Base-by-base conservation (phyloP, 257 asterid genomes). In the Datura wrightii region DNA sequence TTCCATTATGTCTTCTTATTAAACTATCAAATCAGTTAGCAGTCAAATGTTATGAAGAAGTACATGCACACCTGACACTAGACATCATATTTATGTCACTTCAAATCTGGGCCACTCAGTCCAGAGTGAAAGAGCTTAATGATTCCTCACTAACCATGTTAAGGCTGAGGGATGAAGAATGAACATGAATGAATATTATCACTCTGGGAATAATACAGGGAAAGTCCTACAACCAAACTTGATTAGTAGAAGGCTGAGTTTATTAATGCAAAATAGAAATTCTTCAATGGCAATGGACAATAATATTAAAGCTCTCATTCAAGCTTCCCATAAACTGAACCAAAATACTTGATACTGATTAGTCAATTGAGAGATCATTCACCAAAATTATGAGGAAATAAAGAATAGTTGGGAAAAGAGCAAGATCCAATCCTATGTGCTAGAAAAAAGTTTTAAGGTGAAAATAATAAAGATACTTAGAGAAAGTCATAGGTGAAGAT, bases 321-420 rank as follows among this genome's bases (percentile, higher is more conserved):
- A 19, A 39, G 58, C 41, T 72, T n/a, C 55, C 56, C 18, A 6
- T n/a, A n/a, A 72, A 72, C 58, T n/a, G 41, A 72, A 72, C 56
- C 39, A 6, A 67, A 67, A 37, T 36, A 37, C 46, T 13, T 66
- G 46, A 37, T 37, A 3, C 31, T 37, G 1, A 37, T 14, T 67
- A 37, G 48, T 67, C 76, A 67, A 6, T 37, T 37, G n/a, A 37
- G 76, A 67, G 10, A 18, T 72, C 80, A 44, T 72, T 44, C 80
- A 42, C 56, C 80, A 72, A 72, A 44, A 72, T 72, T 18, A 50
- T 5, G 34, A 72, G 58, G 56, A 71, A 71, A n/a, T 42, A 72
- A 72, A 48, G 58, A 19, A 13, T 44, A 39, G 52, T 16, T 41
- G 55, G 63, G 24, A 44, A n/a, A 42, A 69, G 18, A 11, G 3